Percentiles rank a stretch among this genome's conserved stretches.
phyloP scores from a whole-genome alignment of 176 grass and related monocot species.

The Carex scoparia region DNA sequence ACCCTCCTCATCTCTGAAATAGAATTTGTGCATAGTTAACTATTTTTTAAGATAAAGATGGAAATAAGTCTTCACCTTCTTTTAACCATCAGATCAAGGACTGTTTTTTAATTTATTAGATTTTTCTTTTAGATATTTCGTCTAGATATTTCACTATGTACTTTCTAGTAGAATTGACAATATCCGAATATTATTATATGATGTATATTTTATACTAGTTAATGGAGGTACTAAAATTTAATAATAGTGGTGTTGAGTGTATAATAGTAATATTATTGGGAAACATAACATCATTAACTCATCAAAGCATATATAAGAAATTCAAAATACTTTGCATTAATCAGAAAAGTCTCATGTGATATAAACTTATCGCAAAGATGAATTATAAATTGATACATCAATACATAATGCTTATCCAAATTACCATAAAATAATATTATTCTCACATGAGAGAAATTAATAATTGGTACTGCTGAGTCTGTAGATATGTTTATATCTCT shows the following conservation, averaged over 20 bases:
- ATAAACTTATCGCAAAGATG: neutral
- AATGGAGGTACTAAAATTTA: too few relatives aligned
- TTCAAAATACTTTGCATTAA: neutral
- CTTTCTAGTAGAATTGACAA: too few relatives aligned
- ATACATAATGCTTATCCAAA: conserved; percentile 1
- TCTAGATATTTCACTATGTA: neutral
- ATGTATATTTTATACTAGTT: too few relatives aligned
- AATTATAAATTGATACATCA: neutral
- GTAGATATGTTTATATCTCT: neutral
- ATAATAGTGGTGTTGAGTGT: too few relatives aligned
- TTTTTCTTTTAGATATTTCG: neutral
- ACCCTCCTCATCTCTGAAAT: too few relatives aligned
- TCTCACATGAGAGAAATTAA: neutral
- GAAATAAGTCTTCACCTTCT: too few relatives aligned
- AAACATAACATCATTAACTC: neutral
- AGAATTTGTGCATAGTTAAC: too few relatives aligned
- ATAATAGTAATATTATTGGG: too few relatives aligned
- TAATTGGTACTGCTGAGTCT: neutral
- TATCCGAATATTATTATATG: too few relatives aligned
- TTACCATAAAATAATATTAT: neutral
- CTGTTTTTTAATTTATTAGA: too few relatives aligned
- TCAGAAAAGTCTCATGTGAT: neutral
- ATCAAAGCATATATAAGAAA: neutral
- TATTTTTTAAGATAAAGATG: too few relatives aligned
- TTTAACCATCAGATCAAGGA: too few relatives aligned